Base-by-base conservation (phyloP, 768 basidiomycete species). In the Rhizopogon sp. region DNA sequence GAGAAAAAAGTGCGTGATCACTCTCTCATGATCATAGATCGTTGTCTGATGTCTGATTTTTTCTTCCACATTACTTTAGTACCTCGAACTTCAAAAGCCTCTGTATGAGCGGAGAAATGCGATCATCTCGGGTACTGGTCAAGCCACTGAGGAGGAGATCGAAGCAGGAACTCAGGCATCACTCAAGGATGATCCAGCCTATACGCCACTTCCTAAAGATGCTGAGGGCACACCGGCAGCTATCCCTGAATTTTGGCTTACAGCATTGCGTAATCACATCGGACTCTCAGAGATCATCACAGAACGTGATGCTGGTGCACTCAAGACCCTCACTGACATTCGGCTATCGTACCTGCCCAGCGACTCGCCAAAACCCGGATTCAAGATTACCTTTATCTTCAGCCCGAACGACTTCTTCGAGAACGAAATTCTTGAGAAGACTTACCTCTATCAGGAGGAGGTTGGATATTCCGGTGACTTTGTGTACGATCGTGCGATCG, bases 221-320 rank as follows among this genome's bases (percentile, higher is more conserved):
- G 64, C 71, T 35, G 66, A 77, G 1, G 73, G 70, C 13, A 71
- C 74, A 39, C 69, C 63, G 58, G 77, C 49, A 45, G 62, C 65
- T 51, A 91, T 99, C 62, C 92, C 95, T 50, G 88, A 96, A 64
- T 99, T 99, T 81, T 99, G 96, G 96, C 84, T 97, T 63, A 98
- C 97, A 1, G 93, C 94, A 3, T 79, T 98, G 52, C 85, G 90
- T 60, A 98, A 97, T 73, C 94, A 98, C 70, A 71, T 88, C 53
- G 91, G 83, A 49, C 79, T 98, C 53, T 79, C 80, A 42, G 93
- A 95, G 17, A 78, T 94, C 67, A 92, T 98, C 76, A 96, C 92
- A 25, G 94, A 98, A 64, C 87, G 90, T 54, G 96, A 99, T 69
- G 92, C 78, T 57, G 84, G 67, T 44, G 95, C 93, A 7, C 84